Evolutionary conservation across 257 asterid genomes (phyloP).

Genomic region (Gentiana straminea): DNA sequence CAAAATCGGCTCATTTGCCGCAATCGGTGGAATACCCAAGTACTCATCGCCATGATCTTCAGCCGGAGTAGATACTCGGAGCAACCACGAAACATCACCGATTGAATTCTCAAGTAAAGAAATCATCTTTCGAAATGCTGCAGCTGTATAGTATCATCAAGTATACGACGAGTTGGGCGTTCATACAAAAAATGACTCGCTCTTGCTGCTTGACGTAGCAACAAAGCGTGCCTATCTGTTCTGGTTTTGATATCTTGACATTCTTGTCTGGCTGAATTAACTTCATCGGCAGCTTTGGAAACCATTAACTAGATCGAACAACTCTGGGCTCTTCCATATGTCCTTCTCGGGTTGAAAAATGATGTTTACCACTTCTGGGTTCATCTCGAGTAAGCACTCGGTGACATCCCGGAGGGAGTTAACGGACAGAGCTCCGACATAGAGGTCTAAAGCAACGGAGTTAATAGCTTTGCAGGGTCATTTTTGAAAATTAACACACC

Average conservation of each 20-base stretch:
- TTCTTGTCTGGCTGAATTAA: slow-evolving; percentile 17
- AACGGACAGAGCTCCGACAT: slow-evolving; percentile 55
- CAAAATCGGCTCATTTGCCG: slow-evolving; percentile 59
- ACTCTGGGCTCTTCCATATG: slow-evolving; percentile 54
- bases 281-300: slow-evolving; percentile 35
- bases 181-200: slow-evolving; percentile 30
- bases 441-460: slow-evolving; percentile 59
- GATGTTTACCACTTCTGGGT: slow-evolving; percentile 57
- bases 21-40: slow-evolving; percentile 57
- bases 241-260: slow-evolving; percentile 26
- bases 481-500: slow-evolving; percentile 22
- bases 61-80: slow-evolving; percentile 21
- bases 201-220: slow-evolving; percentile 34
- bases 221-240: slow-evolving; percentile 24
- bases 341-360: slow-evolving; percentile 52
- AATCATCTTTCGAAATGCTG: slow-evolving; percentile 21
- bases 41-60: slow-evolving; percentile 50
- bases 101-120: slow-evolving; percentile 24
- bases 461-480: slow-evolving; percentile 66
- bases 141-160: slow-evolving; percentile 22
- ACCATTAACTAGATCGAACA: slow-evolving; percentile 70
- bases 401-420: slow-evolving; percentile 75
- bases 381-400: slow-evolving; percentile 61
- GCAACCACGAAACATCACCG: slow-evolving; percentile 29
- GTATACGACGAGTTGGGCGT: slow-evolving; percentile 35